Percentiles rank a stretch among this genome's conserved stretches.
Conservation (phyloP, 78 protist species). For the Diacronema lutheri region DNA sequence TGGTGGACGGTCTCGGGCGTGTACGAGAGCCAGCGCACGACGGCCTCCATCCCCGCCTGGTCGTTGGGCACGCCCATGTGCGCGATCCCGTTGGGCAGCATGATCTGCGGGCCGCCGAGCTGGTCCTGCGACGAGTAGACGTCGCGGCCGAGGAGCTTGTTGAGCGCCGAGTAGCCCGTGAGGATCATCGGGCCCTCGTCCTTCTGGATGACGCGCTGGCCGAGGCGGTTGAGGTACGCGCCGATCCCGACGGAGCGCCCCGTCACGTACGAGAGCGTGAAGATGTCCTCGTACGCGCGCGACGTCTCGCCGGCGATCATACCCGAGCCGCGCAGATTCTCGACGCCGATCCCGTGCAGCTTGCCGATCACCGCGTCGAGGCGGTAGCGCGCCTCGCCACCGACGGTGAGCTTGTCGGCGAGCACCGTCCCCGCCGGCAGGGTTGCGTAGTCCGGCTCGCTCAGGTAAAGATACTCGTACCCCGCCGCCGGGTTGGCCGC, state of each 20-base stretch:
- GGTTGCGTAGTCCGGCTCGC: constrained; percentile 62
- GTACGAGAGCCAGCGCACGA: constrained; percentile 83
- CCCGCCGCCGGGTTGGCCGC: constrained; percentile 56
- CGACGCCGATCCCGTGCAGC: constrained; percentile 93
- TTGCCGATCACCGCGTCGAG: constrained; percentile 76
- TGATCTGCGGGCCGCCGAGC: constrained; percentile 93
- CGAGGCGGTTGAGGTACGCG: constrained; percentile 94
- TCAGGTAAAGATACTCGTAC: constrained; percentile 83
- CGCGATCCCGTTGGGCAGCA: constrained; percentile 94
- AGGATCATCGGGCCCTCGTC: constrained; percentile 79
- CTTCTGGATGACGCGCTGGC: constrained; percentile 75
- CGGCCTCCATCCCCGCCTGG: constrained; percentile 64
- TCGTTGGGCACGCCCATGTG: constrained; percentile 79
- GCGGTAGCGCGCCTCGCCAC: constrained; percentile 51
- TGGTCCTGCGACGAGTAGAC: constrained; percentile 91
- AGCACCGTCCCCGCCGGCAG: neutral
- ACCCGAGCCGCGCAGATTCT: constrained; percentile 94
- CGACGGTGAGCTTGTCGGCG: constrained; percentile 26
- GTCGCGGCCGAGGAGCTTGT: constrained; percentile 73
- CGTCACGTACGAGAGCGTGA: constrained; percentile 86
- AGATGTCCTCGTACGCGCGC: constrained; percentile 83
- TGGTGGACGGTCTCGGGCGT: constrained; percentile 57
- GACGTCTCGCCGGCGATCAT: constrained; percentile 96
- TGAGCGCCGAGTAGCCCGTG: constrained; percentile 93
- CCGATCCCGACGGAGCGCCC: constrained; percentile 98